Conservation (phyloP, 768 basidiomycete species). For the Phaeolepiota aurea region DNA sequence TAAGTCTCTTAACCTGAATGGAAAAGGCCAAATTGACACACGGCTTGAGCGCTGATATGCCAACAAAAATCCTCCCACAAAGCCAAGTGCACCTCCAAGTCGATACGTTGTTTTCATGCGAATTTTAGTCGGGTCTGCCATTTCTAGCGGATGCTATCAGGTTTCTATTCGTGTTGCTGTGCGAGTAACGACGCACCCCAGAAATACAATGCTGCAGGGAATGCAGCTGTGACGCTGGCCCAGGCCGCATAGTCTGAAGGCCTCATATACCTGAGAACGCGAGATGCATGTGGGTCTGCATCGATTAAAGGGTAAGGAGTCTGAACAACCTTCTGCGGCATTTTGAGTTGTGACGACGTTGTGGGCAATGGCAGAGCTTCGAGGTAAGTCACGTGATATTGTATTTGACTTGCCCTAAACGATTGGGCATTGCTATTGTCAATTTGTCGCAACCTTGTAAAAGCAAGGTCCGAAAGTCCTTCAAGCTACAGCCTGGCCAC, state of each 20-base stretch:
- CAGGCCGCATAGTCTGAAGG: conserved; percentile 81
- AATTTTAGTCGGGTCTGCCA: conserved; percentile 36
- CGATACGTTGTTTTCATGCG: conserved; percentile 28
- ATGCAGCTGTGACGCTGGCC: conserved; percentile 73
- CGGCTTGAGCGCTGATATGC: conserved; percentile 89
- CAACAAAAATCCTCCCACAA: conserved; percentile 84
- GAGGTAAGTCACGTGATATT: conserved; percentile 21
- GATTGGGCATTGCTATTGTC: conserved; percentile 7
- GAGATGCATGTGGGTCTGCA: conserved; percentile 79
- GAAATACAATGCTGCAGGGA: conserved; percentile 72
- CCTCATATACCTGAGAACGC: conserved; percentile 87
- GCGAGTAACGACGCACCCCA: conserved; percentile 53
- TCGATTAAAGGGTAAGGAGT: conserved; percentile 90
- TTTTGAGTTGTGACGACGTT: conserved; percentile 15
- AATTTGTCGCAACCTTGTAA: too few species aligned
- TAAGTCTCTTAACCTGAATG: conserved; percentile 2
- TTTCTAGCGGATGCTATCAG: conserved; percentile 23
- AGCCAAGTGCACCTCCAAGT: conserved; percentile 72
- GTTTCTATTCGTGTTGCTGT: conserved; percentile 4
- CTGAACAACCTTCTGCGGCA: conserved; percentile 41
- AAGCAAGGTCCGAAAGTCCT: too few species aligned
- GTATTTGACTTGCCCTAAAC: conserved; percentile 22
- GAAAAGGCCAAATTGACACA: conserved; percentile 30
- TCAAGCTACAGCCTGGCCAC: too few species aligned
- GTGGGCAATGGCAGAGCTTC: conserved; percentile 19